phyloP scores from a whole-genome alignment of 2,329 filamentous ascomycete species.

The Fusarium dlaminii region DNA sequence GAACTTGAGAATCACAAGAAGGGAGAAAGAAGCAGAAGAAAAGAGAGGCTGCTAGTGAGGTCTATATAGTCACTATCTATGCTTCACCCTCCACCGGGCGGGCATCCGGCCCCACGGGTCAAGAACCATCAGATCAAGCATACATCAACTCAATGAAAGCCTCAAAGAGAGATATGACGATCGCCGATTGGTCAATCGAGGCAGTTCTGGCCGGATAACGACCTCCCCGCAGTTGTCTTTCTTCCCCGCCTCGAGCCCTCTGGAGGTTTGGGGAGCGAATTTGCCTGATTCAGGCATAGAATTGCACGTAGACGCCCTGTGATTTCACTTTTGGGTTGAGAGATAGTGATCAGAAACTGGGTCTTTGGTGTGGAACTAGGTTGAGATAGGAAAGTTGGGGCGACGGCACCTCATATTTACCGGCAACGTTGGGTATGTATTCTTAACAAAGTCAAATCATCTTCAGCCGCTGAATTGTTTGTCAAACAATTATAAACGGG shows the following conservation, averaged over 20 bases:
- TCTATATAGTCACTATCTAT: constrained; percentile 27
- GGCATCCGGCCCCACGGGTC: constrained; percentile 30
- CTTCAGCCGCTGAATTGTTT: neutral
- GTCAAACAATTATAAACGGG: neutral
- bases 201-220: neutral
- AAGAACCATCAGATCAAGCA: constrained; percentile 10
- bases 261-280: constrained; percentile 6
- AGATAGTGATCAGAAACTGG: constrained; percentile 7
- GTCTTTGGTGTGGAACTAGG: constrained; percentile 19
- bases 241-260: constrained; percentile 12
- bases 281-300: constrained; percentile 26
- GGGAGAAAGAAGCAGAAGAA: neutral
- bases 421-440: neutral
- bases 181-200: constrained; percentile 17
- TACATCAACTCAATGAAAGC: neutral
- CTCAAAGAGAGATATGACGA: neutral
- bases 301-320: constrained; percentile 6
- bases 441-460: neutral
- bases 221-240: constrained; percentile 16
- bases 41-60: neutral
- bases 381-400: constrained; percentile 36
- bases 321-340: neutral
- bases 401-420: constrained; percentile 10
- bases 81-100: constrained; percentile 14
- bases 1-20: neutral